Evolutionary conservation across 306 rosid genomes (phyloP), one percentile per base, ranked within the genome.

Genomic region (Glycine tomentella): DNA sequence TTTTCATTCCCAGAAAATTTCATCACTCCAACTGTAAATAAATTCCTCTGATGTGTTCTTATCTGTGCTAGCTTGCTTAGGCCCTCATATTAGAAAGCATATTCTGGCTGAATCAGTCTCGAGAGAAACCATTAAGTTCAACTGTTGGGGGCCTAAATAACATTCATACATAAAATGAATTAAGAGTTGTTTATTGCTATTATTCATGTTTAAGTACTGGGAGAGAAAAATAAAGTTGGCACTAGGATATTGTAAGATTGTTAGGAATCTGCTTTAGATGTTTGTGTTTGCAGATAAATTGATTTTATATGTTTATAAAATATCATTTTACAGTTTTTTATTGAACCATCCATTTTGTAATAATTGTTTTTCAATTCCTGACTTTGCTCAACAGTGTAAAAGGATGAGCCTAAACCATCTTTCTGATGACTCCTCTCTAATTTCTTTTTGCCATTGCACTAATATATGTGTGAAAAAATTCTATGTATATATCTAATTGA

Each of bases 361-460:
- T 70, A 12, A 5, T 51, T 79, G 34, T 34, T 70, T 25, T 51
- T 65, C 48, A 44, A 42, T 66, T 63, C 67, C 16, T 38, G 16
- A 50, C 80, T 25, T 48, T 17, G 31, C 16, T 69, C 70, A 66
- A 61, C 46, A 42, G 52, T 59, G 11, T 56, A 31, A 49, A 70
- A 34, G 69, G 38, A 78, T 70, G 40, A n/a, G n/a, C n/a, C n/a
- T n/a, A n/a, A 81, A 81, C 58, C 78, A 65, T 57, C 61, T 33
- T 73, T 86, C 62, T 44, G 1, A 55, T 58, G 71, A n/a, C 55
- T 73, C 56, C 17, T 49, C 56, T 80, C 63, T 79, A 36, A 55
- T 74, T 75, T 71, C 62, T 66, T 75, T 33, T 58, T 68, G 51
- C 45, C 55, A 49, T 72, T 59, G 75, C 51, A 56, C 53, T 48